These are phyloP conservation scores for Phlyctochytrium planicorne DNA, from an alignment of 192 early-diverging fungal species.

Conservation along the genomic window DNA sequence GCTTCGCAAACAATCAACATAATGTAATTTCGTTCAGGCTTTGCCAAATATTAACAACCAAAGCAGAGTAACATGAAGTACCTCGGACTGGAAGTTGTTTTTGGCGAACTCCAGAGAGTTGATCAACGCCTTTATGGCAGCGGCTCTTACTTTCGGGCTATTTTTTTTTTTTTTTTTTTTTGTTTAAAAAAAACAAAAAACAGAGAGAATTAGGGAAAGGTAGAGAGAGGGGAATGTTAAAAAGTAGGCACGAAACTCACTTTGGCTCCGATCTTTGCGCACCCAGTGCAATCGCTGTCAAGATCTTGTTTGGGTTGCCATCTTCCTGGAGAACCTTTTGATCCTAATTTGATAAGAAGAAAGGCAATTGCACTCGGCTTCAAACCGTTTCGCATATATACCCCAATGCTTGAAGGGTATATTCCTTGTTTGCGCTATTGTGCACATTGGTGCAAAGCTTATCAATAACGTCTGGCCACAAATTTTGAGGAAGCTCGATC, in stretches of 20 bases:
- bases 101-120: constrained; percentile 96
- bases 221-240: too few species aligned
- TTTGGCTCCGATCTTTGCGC: constrained; percentile 89
- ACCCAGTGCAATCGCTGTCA: constrained; percentile 93
- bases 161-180: too few species aligned
- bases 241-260: too few species aligned
- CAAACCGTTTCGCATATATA: constrained; percentile 90
- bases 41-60: constrained; percentile 18
- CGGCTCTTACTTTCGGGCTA: constrained; percentile 69
- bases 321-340: constrained; percentile 78
- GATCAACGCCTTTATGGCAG: constrained; percentile 86
- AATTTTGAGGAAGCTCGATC: constrained; percentile 83
- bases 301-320: constrained; percentile 84
- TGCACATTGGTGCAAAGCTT: constrained; percentile 72
- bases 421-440: constrained; percentile 71
- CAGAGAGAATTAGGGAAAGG: constrained; percentile 18
- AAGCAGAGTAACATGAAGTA: constrained; percentile 22
- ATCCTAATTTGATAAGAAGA: constrained; percentile 48
- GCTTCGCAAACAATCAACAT: constrained; percentile 99
- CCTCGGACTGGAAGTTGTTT: constrained; percentile 89
- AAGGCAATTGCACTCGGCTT: constrained; percentile 31
- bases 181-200: constrained; percentile 1
- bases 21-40: constrained; percentile 94
- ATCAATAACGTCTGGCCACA: constrained; percentile 87
- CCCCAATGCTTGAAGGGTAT: constrained; percentile 87